Conservation (phyloP, 1,139 yeast genomes). For the Petasospora fabianii region DNA sequence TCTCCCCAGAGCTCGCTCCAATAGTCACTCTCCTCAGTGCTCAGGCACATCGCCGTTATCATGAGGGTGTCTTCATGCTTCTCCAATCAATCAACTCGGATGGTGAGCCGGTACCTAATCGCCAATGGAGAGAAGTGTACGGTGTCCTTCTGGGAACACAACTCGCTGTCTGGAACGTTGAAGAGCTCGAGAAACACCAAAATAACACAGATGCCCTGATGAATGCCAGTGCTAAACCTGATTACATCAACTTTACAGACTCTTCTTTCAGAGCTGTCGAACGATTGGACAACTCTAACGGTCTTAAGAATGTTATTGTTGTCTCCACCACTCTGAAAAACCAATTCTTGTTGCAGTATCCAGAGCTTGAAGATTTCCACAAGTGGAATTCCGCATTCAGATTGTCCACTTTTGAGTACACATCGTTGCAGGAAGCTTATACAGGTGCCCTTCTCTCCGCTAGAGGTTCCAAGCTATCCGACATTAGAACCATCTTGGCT, state of each 20-base stretch:
- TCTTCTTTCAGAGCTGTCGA: constrained; percentile 78
- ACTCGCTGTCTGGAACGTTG: constrained; percentile 90
- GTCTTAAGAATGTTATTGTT: constrained; percentile 64
- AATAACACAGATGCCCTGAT: constrained; percentile 47
- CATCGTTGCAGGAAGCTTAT: constrained; percentile 85
- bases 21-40: constrained; percentile 70
- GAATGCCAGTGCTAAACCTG: constrained; percentile 67
- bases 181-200: constrained; percentile 55
- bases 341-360: constrained; percentile 75
- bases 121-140: constrained; percentile 90
- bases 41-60: constrained; percentile 68
- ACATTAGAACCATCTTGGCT: constrained; percentile 77
- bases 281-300: constrained; percentile 22
- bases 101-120: constrained; percentile 73
- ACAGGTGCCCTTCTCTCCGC: constrained; percentile 91
- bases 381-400: constrained; percentile 83
- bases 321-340: constrained; percentile 90
- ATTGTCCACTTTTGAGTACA: constrained; percentile 73
- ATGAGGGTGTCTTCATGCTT: constrained; percentile 72
- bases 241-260: constrained; percentile 86
- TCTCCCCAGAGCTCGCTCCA: constrained; percentile 69
- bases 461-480: constrained; percentile 81
- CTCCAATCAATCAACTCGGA: constrained; percentile 72
- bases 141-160: constrained; percentile 90
- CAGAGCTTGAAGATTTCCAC: constrained; percentile 49